Conservation (phyloP, 495 filamentous ascomycete genomes). For the Xylaria longipes region DNA sequence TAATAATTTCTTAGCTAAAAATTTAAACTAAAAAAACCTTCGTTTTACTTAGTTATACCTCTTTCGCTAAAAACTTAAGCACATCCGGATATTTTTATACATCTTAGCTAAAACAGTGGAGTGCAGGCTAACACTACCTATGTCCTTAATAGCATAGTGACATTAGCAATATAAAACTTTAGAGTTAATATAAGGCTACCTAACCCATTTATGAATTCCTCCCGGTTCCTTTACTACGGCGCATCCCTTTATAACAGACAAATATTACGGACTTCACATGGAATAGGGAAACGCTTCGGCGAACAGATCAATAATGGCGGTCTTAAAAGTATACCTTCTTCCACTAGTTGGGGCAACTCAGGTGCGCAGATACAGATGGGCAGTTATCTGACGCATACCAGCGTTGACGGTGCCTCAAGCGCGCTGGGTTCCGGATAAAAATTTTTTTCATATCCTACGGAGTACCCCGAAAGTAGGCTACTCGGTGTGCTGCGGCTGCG, state of each 20-base stretch:
- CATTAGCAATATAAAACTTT: not conserved
- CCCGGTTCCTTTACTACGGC: not conserved
- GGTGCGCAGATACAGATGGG: not conserved
- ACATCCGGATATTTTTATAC: not conserved
- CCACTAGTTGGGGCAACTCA: not conserved
- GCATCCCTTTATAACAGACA: not conserved
- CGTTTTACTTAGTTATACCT: too few relatives aligned
- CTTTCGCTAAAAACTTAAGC: too few relatives aligned
- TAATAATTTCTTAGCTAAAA: too few relatives aligned
- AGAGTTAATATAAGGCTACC: not conserved
- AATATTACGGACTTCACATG: not conserved
- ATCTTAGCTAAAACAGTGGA: not conserved
- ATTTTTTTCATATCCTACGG: not conserved
- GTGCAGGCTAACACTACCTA: not conserved
- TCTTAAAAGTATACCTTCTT: not conserved
- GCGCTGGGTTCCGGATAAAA: not conserved
- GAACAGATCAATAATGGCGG: not conserved
- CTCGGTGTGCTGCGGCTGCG: conserved; percentile 13
- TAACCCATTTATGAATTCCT: not conserved
- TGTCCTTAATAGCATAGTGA: not conserved
- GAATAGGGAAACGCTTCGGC: too few relatives aligned
- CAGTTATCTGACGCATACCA: not conserved
- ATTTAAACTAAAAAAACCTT: too few relatives aligned
- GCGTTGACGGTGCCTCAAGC: not conserved
- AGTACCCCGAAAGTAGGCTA: not conserved